A percentile compares a stretch with the other conserved stretches of the same genome.
These are phyloP conservation scores for Endogone sp. DNA, from an alignment of 192 early-diverging fungal genomes.

Conservation along the genomic window DNA sequence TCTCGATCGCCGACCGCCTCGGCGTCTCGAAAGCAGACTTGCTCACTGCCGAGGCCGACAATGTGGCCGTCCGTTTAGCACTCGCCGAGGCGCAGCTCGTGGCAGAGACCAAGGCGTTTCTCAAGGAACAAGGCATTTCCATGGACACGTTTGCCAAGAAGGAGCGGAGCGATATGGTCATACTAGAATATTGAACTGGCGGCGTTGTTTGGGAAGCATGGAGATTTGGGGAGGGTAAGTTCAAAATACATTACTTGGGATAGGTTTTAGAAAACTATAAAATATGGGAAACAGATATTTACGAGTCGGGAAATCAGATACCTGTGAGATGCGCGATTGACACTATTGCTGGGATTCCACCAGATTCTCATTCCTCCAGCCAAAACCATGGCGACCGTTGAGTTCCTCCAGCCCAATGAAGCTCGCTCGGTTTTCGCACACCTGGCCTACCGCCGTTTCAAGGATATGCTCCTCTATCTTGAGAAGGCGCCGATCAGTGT, in stretches of 20 bases:
- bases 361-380: constrained; percentile 82
- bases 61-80: constrained; percentile 90
- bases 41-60: constrained; percentile 79
- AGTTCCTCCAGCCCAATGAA: constrained; percentile 87
- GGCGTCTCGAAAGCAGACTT: constrained; percentile 90
- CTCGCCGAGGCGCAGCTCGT: constrained; percentile 96
- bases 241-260: not conserved
- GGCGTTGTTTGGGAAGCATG: constrained; percentile 81
- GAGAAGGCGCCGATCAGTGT: constrained; percentile 88
- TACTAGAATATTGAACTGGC: constrained; percentile 94
- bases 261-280: too few species aligned
- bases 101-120: constrained; percentile 88
- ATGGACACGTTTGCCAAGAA: constrained; percentile 76
- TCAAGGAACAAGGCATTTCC: constrained; percentile 81
- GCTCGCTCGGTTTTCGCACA: constrained; percentile 83
- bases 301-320: too few species aligned
- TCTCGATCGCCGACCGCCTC: constrained; percentile 92
- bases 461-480: constrained; percentile 86
- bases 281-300: too few species aligned
- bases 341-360: too few species aligned
- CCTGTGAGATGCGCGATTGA: too few species aligned
- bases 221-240: constrained; percentile 80
- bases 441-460: constrained; percentile 90
- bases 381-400: constrained; percentile 90
- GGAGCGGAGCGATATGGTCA: constrained; percentile 82